Evolutionary conservation across 768 basidiomycete species (phyloP).

Genomic region (Baorangia bicolor): DNA sequence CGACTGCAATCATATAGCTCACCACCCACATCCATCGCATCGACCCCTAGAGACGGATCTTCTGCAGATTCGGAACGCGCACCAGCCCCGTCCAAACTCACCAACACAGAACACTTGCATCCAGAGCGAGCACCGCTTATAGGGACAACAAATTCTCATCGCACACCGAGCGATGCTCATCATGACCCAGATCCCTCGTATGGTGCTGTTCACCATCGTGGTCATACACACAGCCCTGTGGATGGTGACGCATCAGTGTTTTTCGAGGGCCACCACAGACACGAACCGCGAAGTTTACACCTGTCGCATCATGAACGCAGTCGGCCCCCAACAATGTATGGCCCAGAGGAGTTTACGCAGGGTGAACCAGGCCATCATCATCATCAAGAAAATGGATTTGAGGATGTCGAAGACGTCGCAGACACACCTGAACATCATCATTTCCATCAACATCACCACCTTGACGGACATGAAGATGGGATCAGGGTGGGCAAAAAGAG

Average conservation of each 20-base stretch:
- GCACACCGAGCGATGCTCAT: neutral
- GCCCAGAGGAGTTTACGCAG: conserved; percentile 10
- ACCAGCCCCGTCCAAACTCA: conserved; percentile 2
- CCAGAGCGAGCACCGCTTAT: conserved; percentile 24
- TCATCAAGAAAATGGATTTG: conserved; percentile 8
- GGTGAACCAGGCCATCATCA: conserved; percentile 5
- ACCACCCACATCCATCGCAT: conserved; percentile 39
- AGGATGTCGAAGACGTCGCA: neutral
- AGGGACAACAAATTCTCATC: neutral
- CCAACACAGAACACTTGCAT: neutral
- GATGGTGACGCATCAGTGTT: conserved; percentile 11
- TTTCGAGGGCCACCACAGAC: conserved; percentile 38
- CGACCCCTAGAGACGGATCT: conserved; percentile 29
- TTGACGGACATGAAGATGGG: conserved; percentile 15
- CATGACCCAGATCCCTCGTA: conserved; percentile 14
- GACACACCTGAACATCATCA: neutral
- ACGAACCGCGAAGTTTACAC: conserved; percentile 31
- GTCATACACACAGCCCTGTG: neutral
- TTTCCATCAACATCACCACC: neutral
- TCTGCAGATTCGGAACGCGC: conserved; percentile 4
- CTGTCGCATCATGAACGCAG: conserved; percentile 29
- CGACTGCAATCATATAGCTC: conserved; percentile 64
- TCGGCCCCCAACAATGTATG: conserved; percentile 24
- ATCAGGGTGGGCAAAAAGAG: conserved; percentile 50
- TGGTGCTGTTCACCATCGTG: conserved; percentile 10